Conservation (phyloP, 306 rosid genomes). For the Fragaria vesca region DNA sequence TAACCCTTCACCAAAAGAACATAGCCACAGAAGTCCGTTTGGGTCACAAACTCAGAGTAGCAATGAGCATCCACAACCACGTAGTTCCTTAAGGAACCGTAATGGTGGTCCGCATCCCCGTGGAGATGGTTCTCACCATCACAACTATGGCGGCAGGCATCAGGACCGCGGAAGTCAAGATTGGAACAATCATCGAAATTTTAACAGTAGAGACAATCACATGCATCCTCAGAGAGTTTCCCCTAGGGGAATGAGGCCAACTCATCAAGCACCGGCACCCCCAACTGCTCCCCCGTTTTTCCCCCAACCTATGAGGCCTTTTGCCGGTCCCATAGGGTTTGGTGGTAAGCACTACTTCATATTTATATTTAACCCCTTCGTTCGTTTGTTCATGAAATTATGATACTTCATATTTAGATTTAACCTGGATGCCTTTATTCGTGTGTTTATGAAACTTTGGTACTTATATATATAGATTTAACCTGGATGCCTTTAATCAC, state of each 20-base stretch:
- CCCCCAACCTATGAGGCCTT: conserved; percentile 47
- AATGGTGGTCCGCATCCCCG: conserved; percentile 62
- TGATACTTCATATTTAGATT: conserved; percentile 41
- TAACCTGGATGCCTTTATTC: conserved; percentile 5
- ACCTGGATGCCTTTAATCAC: conserved; percentile 4
- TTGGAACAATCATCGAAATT: conserved; percentile 61
- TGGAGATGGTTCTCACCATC: conserved; percentile 70
- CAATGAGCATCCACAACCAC: conserved; percentile 58
- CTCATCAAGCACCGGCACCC: conserved; percentile 42
- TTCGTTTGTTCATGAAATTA: conserved; percentile 14
- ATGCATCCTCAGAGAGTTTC: conserved; percentile 45
- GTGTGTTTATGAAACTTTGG: neutral
- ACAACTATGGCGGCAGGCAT: conserved; percentile 59
- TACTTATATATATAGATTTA: neutral
- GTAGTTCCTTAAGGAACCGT: conserved; percentile 53
- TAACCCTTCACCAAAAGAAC: conserved; percentile 50
- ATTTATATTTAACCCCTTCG: conserved; percentile 6
- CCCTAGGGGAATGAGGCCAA: conserved; percentile 46
- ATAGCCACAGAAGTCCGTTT: conserved; percentile 51
- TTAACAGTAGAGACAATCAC: conserved; percentile 50
- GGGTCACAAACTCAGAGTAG: conserved; percentile 44
- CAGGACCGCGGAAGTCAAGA: conserved; percentile 78
- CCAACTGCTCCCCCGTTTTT: conserved; percentile 49
- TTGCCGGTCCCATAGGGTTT: conserved; percentile 50
- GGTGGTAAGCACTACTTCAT: conserved; percentile 57